Evolutionary conservation across 2,329 filamentous ascomycete genomes (phyloP), one percentile per base, ranked within the genome.

Genomic region (Aspergillus tubingensis): DNA sequence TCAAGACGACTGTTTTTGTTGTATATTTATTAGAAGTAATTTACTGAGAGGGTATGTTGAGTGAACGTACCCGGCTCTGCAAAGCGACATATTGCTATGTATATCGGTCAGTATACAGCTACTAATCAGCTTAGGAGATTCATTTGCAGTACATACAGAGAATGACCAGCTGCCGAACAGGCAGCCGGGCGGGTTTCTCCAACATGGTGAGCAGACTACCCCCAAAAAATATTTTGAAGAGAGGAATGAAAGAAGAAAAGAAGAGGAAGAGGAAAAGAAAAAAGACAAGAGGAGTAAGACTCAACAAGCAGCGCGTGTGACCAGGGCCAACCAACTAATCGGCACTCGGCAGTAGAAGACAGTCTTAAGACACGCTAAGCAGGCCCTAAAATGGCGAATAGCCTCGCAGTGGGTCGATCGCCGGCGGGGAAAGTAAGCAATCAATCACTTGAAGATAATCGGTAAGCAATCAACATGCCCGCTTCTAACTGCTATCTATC

Each of bases 71-170:
- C 69, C 54, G 91, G 91, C 73, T 94, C 91, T 62, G 90, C 88
- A 70, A 94, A 90, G 70, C 91, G 85, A 72, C 89, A 91, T 79
- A 92, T 83, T 73, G 89, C 90, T 92, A 67, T 91, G 67, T 32
- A 57, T 54, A 19, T 25, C 5, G 50, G 25, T 59, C 54, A 62
- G 56, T 52, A 56, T 15, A 66, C 60, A 32, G 19, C 62, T 60
- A 25, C 8, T 0, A 7, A n/a, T 10, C 54, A 19, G 17, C 17
- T 19, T 53, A 23, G 30, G 21, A 54, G 19, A 43, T 2, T 2
- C 30, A 48, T 10, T 2, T 17, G 11, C 13, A 19, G 36, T 13
- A 68, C 72, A 81, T 83, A 92, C 90, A 88, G 65, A 96, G 79
- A 72, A 96, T 92, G 47, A 87, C 80, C 71, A 96, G 81, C 79